Percentiles rank a stretch among this genome's conserved stretches.
Conservation (phyloP, 106 monocot genomes). For the Allium cepa region DNA sequence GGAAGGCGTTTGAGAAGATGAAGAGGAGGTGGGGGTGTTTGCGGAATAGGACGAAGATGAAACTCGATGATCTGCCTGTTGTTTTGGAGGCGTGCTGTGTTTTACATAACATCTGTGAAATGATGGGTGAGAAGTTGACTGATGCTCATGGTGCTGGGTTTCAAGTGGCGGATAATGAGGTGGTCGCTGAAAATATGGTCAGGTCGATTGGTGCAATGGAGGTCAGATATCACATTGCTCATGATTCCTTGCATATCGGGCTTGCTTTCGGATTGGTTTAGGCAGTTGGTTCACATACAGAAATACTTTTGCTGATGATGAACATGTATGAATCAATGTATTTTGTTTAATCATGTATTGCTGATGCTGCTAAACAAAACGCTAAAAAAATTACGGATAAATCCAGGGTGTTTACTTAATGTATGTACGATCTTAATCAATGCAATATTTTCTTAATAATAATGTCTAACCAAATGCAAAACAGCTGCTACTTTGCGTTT, state of each 20-base stretch:
- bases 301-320: too few species aligned
- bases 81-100: conserved; percentile 87
- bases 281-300: too few species aligned
- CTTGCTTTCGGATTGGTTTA: too few species aligned
- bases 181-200: conserved; percentile 50
- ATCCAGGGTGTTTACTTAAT: too few species aligned
- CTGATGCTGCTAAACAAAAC: too few species aligned
- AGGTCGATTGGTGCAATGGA: conserved; percentile 37
- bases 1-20: conserved; percentile 54
- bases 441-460: too few species aligned
- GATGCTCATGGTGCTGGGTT: conserved; percentile 7
- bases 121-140: conserved; percentile 43
- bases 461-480: too few species aligned
- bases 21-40: conserved; percentile 85
- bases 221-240: conserved; percentile 65
- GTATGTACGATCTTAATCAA: too few species aligned
- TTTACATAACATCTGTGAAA: conserved; percentile 88
- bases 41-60: conserved; percentile 88
- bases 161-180: conserved; percentile 61
- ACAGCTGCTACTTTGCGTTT: too few species aligned
- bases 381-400: too few species aligned
- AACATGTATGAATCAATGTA: too few species aligned
- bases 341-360: too few species aligned
- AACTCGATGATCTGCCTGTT: conserved; percentile 73
- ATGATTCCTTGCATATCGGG: conserved; percentile 14